Evolutionary conservation across 2,329 filamentous ascomycete species (phyloP).

Genomic region (Fusarium floridanum): DNA sequence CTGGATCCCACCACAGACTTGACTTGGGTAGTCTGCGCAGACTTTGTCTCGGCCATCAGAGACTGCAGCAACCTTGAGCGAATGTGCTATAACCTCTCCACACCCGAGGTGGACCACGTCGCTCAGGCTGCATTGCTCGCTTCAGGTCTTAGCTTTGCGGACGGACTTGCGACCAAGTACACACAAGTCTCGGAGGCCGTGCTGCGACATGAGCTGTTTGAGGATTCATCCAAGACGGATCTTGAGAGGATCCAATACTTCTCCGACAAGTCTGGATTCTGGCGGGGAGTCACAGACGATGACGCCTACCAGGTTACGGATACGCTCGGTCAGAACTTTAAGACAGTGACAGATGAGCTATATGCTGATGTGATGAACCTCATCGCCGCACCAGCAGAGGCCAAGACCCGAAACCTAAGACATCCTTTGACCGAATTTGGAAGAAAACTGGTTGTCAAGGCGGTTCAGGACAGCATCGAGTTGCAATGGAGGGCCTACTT

Average conservation of each 20-base stretch:
- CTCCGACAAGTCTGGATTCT: slow-evolving; percentile 83
- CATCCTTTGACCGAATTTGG: slow-evolving; percentile 80
- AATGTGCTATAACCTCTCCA: slow-evolving; percentile 75
- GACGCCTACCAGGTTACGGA: slow-evolving; percentile 79
- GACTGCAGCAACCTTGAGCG: slow-evolving; percentile 84
- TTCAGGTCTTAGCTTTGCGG: slow-evolving; percentile 77
- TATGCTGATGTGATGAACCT: slow-evolving; percentile 65
- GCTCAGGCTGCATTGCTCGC: slow-evolving; percentile 73
- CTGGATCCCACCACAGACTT: slow-evolving; percentile 78
- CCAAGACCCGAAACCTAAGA: slow-evolving; percentile 59
- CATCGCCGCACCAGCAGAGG: slow-evolving; percentile 60
- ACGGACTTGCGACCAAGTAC: slow-evolving; percentile 77
- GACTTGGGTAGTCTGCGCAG: slow-evolving; percentile 87
- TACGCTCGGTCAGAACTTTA: slow-evolving; percentile 75
- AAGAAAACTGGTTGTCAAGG: slow-evolving; percentile 78
- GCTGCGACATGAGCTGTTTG: slow-evolving; percentile 79
- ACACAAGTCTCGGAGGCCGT: slow-evolving; percentile 75
- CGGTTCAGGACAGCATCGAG: slow-evolving; percentile 82
- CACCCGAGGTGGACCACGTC: slow-evolving; percentile 65
- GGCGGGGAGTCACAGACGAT: slow-evolving; percentile 84
- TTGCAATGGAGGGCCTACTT: slow-evolving; percentile 81
- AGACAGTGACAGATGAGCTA: slow-evolving; percentile 66
- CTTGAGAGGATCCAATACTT: slow-evolving; percentile 82
- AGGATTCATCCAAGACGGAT: slow-evolving; percentile 77
- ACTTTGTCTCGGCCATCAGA: slow-evolving; percentile 82